phyloP scores from a whole-genome alignment of 164 flowering plant species.

The Umbilicus rupestris region DNA sequence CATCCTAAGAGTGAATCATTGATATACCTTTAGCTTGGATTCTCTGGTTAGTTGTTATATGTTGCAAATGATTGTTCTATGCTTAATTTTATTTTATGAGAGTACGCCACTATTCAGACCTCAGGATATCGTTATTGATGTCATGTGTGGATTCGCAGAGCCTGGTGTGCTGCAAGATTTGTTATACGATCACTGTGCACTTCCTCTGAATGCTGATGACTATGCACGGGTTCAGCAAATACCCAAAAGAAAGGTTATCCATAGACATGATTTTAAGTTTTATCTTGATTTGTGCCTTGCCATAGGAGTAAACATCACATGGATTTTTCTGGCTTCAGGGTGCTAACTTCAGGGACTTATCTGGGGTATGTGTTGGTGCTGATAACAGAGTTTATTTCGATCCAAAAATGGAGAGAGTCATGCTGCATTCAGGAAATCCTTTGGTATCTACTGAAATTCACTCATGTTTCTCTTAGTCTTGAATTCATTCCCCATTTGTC shows the following conservation, averaged over 20 bases:
- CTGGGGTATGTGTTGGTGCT: slow-evolving; percentile 30
- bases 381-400: slow-evolving; percentile 25
- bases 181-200: slow-evolving; percentile 37
- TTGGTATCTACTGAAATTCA: slow-evolving; percentile 17
- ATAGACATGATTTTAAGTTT: not conserved
- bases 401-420: slow-evolving; percentile 10
- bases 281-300: not conserved
- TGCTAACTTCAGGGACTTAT: slow-evolving; percentile 37
- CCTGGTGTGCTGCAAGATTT: not conserved
- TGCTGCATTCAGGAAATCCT: slow-evolving; percentile 32
- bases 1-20: not conserved
- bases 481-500: not conserved
- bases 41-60: not conserved
- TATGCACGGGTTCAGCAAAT: slow-evolving; percentile 28
- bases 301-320: not conserved
- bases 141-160: not conserved
- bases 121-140: too few species aligned
- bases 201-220: slow-evolving; percentile 23
- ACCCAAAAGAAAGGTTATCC: slow-evolving; percentile 33
- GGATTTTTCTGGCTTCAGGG: slow-evolving; percentile 15
- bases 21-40: not conserved
- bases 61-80: not conserved
- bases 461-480: not conserved
- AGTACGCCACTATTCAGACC: too few species aligned
- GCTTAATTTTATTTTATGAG: too few species aligned